phyloP scores from a whole-genome alignment of 345 rosid genomes.

The Eucalyptus shirleyi region DNA sequence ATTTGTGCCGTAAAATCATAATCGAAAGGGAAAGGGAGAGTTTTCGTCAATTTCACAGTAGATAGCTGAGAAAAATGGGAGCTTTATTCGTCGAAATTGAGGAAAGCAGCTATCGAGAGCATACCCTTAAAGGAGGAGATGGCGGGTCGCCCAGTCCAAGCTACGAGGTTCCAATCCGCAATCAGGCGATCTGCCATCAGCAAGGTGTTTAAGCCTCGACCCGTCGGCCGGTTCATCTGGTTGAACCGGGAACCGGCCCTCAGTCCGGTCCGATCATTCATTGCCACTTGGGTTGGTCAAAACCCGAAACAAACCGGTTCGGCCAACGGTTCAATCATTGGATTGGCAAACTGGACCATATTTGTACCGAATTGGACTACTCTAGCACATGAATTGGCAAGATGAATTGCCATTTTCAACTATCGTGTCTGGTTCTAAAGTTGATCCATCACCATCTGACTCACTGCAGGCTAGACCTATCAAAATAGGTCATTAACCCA shows the following conservation, averaged over 20 bases:
- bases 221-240: fast-evolving
- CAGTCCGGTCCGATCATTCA: neutral
- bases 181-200: neutral
- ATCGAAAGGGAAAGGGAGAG: neutral
- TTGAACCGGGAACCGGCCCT: neutral
- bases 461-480: neutral
- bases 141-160: neutral
- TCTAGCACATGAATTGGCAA: neutral
- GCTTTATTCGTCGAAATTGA: neutral
- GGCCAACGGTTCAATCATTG: too few species aligned
- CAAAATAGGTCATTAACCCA: too few species aligned
- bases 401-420: neutral
- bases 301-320: too few species aligned
- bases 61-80: neutral
- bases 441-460: neutral
- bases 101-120: neutral
- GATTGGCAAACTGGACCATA: too few species aligned
- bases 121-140: neutral
- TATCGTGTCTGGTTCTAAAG: neutral
- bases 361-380: too few species aligned
- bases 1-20: neutral
- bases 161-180: neutral
- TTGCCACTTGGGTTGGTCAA: neutral
- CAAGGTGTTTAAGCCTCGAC: neutral
- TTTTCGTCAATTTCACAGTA: neutral